phyloP scores from a whole-genome alignment of 176 grass and related monocot species.

The Pontederia paniculata region DNA sequence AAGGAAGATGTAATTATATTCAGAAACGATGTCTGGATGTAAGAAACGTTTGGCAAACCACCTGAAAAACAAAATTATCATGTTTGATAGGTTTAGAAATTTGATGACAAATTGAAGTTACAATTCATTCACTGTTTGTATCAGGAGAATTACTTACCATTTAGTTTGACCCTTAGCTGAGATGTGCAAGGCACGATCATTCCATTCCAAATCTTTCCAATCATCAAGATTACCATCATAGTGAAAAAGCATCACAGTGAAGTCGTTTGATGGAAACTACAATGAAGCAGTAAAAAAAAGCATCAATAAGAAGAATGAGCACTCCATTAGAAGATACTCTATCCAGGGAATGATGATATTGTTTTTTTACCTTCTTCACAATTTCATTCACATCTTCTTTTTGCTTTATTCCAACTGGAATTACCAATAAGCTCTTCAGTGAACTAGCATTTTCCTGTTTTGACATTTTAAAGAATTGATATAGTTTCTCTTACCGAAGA shows the following conservation, averaged over 20 bases:
- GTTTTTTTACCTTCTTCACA: neutral
- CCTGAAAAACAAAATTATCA: neutral
- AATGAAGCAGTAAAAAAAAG: neutral
- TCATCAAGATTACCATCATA: neutral
- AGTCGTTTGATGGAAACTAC: neutral
- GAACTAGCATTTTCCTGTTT: neutral
- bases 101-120: neutral
- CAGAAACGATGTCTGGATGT: neutral
- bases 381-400: slow-evolving; percentile 10
- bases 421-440: neutral
- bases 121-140: neutral
- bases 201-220: neutral
- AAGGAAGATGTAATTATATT: neutral
- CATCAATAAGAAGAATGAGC: neutral
- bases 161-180: neutral
- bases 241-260: neutral
- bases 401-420: neutral
- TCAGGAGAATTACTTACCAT: neutral
- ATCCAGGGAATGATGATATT: neutral
- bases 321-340: too few relatives aligned
- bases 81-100: neutral
- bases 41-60: neutral
- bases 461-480: neutral
- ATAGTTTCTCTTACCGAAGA: neutral
- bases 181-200: neutral